Conservation (phyloP, 257 asterid species). For the Asclepias syriaca region DNA sequence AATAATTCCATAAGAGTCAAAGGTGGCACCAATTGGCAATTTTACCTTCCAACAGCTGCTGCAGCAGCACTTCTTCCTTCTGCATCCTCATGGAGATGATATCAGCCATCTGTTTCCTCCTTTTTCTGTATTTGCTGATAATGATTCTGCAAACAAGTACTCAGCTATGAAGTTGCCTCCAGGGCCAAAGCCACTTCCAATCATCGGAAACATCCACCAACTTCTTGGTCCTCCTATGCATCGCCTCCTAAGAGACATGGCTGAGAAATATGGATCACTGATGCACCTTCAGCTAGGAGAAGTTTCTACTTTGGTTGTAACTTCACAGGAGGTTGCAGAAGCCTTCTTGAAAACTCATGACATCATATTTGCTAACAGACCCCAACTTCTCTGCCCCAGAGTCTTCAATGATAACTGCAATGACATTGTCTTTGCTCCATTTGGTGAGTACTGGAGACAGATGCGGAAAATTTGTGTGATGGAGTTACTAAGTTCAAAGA, state of each 20-base stretch:
- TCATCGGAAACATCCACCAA: conserved; percentile 13
- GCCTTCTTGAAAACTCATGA: conserved; percentile 3
- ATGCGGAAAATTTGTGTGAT: conserved; percentile 1
- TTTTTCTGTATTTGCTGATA: background rate
- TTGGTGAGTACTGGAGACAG: conserved; percentile 12
- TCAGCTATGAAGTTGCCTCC: conserved; percentile 9
- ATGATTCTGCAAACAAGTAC: background rate
- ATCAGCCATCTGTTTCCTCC: background rate
- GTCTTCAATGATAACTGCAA: too few species aligned
- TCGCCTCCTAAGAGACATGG: conserved; percentile 7
- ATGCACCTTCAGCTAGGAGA: conserved; percentile 11
- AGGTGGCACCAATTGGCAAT: background rate
- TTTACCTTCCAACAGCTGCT: background rate
- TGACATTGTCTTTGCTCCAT: background rate
- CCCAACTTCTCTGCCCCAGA: too few species aligned
- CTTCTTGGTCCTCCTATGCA: conserved; percentile 6
- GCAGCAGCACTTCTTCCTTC: background rate
- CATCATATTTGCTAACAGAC: too few species aligned
- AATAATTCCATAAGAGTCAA: background rate
- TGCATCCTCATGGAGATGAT: conserved; percentile 1
- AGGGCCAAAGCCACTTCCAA: conserved; percentile 8
- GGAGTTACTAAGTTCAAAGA: conserved; percentile 9
- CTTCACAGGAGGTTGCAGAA: conserved; percentile 6
- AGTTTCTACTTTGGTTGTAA: conserved; percentile 1
- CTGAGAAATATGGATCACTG: conserved; percentile 11